These are phyloP conservation scores for Aegilops sharonensis DNA, from an alignment of 176 grass and related monocot genomes.

Conservation along the genomic window DNA sequence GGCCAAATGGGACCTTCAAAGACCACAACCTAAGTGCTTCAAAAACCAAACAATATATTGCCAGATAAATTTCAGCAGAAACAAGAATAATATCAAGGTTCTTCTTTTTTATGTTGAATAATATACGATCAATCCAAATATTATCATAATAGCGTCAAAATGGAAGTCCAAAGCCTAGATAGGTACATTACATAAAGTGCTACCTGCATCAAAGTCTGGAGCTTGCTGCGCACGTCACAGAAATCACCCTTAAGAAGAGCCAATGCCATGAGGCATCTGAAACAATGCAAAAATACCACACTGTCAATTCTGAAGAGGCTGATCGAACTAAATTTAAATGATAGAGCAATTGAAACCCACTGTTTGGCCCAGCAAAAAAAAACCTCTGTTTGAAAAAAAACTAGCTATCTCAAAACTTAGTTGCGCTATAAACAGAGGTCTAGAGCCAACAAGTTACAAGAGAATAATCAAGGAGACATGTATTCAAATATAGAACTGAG, in stretches of 20 bases:
- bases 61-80: background rate
- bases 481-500: background rate
- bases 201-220: conserved; percentile 78
- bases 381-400: background rate
- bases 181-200: background rate
- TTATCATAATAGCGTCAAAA: background rate
- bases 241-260: conserved; percentile 63
- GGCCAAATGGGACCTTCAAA: background rate
- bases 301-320: background rate
- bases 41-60: background rate
- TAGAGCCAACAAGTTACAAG: background rate
- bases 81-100: background rate
- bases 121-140: background rate
- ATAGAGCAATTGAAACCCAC: background rate
- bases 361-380: no score
- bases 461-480: background rate
- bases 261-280: conserved; percentile 61
- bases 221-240: conserved; percentile 57
- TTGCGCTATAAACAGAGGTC: background rate
- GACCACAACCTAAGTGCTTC: background rate
- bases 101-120: background rate
- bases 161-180: conserved; percentile 11
- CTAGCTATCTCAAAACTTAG: background rate
- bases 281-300: conserved; percentile 8
- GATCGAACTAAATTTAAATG: background rate